Percentiles rank a stretch among this genome's conserved stretches.
Conservation (phyloP, 2,329 filamentous ascomycete genomes). For the Penicillium sp. region DNA sequence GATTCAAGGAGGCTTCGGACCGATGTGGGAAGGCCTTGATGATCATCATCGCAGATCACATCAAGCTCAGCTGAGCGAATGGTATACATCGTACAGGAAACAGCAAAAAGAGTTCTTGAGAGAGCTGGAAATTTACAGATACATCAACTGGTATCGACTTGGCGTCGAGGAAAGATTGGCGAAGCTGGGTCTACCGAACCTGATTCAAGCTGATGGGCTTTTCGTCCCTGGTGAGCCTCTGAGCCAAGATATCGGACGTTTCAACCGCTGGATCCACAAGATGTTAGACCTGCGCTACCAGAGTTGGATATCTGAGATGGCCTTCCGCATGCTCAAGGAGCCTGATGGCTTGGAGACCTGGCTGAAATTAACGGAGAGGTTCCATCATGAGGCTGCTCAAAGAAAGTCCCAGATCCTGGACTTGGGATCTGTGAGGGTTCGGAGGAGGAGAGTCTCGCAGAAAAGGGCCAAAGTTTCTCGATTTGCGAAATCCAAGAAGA, state of each 20-base stretch:
- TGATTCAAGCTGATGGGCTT: constrained; percentile 13
- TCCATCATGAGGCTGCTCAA: neutral
- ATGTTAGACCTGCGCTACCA: neutral
- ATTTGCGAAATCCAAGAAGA: neutral
- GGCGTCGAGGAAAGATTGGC: constrained; percentile 22
- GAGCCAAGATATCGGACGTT: constrained; percentile 23
- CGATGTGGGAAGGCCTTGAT: constrained; percentile 7
- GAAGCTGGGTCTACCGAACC: constrained; percentile 15
- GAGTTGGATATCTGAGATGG: neutral
- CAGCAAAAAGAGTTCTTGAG: constrained; percentile 1
- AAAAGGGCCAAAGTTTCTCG: neutral
- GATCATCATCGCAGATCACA: neutral
- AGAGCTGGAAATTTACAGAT: constrained; percentile 6
- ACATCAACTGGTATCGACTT: constrained; percentile 29
- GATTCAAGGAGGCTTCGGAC: constrained; percentile 6
- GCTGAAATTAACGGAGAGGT: neutral
- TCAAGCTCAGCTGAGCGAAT: neutral
- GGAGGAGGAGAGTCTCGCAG: neutral
- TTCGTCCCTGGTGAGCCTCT: constrained; percentile 23
- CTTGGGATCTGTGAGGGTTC: constrained; percentile 3
- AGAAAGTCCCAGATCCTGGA: constrained; percentile 5
- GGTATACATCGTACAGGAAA: constrained; percentile 7
- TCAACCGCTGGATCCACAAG: constrained; percentile 18
- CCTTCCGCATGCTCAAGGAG: neutral
- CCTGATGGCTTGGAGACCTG: neutral